Evolutionary conservation across 805 yeast genomes (phyloP), one percentile per base, ranked within the genome.

Genomic region (Torulaspora indica): DNA sequence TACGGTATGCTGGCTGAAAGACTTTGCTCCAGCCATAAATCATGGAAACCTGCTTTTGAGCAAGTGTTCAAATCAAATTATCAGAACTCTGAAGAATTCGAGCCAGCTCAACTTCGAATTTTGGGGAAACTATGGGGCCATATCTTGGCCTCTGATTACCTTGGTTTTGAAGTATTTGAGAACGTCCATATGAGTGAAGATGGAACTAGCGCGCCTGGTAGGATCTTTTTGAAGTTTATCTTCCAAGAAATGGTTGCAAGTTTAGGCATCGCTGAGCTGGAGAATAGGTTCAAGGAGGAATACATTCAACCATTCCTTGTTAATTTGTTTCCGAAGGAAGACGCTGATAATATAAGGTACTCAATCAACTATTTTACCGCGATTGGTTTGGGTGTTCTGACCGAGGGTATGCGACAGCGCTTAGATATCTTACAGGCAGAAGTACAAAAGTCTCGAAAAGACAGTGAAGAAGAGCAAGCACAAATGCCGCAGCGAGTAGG

Each of bases 351-450:
- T 51, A 67, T 82, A 10, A 71, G 91, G 47, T 91, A 90, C 60
- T 75, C 95, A 1, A 88, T 89, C 59, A 91, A 91, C 59, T 91
- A 75, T 61, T 91, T 91, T 64, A 91, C 97, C 0, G 96, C 97
- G 1, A 88, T 91, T 49, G 95, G 95, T 0, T 62, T 91, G 38
- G 97, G 97, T 35, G 73, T 75, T 2, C 61, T 91, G 45, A 90
- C 98, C 0, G 95, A 87, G 30, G 76, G 69, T 1, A 84, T 90
- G 95, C 76, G 98, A 66, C 74, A 69, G 4, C 70, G 66, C 12
- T 61, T 81, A 46, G 58, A 64, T 42, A 52, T 54, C 13, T 53
- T 71, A 27, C 63, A 72, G 4, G 56, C 54, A 15, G 61, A 52
- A 38, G 63, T 47, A 29, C 56, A 50, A 23, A 34, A 29, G 13